These are phyloP conservation scores for Sparassis latifolia DNA, from an alignment of 1,284 basidiomycete species.

Conservation along the genomic window DNA sequence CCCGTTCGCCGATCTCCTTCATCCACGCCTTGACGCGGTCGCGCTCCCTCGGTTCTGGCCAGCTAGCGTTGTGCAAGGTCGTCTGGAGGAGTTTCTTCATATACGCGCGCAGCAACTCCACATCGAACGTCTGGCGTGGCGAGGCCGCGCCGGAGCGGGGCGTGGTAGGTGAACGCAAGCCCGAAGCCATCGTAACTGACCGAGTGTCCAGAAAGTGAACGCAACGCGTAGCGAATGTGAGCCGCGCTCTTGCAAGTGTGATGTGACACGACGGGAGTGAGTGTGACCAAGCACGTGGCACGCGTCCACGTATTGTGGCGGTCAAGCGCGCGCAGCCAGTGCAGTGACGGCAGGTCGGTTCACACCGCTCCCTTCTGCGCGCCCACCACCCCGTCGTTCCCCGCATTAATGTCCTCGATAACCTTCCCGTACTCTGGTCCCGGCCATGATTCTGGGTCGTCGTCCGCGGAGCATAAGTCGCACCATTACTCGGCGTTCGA, in stretches of 20 bases:
- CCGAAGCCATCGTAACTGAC: slow-evolving; percentile 32
- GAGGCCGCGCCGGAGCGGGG: slow-evolving; percentile 50
- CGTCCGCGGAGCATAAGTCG: slow-evolving; percentile 29
- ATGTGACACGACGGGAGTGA: not conserved
- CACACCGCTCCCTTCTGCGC: too few species aligned
- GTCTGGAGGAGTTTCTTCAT: slow-evolving; percentile 72
- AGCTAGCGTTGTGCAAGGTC: slow-evolving; percentile 55
- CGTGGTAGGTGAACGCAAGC: slow-evolving; percentile 43
- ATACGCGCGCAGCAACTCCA: slow-evolving; percentile 65
- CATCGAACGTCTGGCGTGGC: slow-evolving; percentile 61
- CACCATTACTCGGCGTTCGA: slow-evolving; percentile 36
- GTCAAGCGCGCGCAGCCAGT: too few species aligned
- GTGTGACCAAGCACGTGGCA: slow-evolving; percentile 6
- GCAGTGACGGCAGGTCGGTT: not conserved
- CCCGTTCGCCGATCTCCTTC: slow-evolving; percentile 73
- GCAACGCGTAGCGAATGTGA: not conserved
- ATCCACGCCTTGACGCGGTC: slow-evolving; percentile 69
- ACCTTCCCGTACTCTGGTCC: slow-evolving; percentile 29
- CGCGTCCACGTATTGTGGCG: slow-evolving; percentile 2
- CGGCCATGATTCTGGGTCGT: slow-evolving; percentile 23
- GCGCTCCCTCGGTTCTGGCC: slow-evolving; percentile 61
- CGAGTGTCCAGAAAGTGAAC: slow-evolving; percentile 2
- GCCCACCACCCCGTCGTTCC: not conserved
- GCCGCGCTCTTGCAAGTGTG: not conserved
- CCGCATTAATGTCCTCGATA: slow-evolving; percentile 32